Percentiles rank a stretch among this genome's conserved stretches.
phyloP scores from a whole-genome alignment of 257 asterid genomes.

The Nicotiana paniculata region DNA sequence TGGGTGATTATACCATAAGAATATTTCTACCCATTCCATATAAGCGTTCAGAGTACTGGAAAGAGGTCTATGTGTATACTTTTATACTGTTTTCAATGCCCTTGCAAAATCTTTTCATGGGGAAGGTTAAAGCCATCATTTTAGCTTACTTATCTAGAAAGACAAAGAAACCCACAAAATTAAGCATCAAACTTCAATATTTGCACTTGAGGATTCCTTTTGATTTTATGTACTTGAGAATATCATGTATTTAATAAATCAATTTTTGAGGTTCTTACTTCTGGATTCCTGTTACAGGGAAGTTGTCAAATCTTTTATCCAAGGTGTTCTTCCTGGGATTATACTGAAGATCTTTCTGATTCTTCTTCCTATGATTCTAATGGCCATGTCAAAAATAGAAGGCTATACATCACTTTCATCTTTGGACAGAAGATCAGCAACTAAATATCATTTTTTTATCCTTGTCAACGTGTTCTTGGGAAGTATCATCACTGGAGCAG shows the following conservation, averaged over 20 bases:
- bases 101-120: not conserved
- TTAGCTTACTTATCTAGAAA: not conserved
- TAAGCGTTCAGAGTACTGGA: not conserved
- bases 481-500: conserved; percentile 20
- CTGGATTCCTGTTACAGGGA: conserved; percentile 12
- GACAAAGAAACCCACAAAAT: not conserved
- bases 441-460: conserved; percentile 13
- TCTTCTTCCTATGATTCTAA: conserved; percentile 16
- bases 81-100: not conserved
- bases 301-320: conserved; percentile 20
- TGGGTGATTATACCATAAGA: not conserved
- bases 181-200: not conserved
- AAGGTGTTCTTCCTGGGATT: conserved; percentile 23
- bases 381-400: conserved; percentile 25
- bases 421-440: conserved; percentile 24
- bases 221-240: not conserved
- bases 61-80: not conserved
- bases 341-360: conserved; percentile 17
- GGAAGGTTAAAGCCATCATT: not conserved
- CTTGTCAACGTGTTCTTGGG: conserved; percentile 19
- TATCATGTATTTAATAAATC: not conserved
- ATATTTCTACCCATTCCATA: not conserved
- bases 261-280: not conserved
- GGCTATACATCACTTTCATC: conserved; percentile 19
- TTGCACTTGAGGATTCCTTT: not conserved